Evolutionary conservation across 306 rosid species (phyloP), one percentile per base, ranked within the genome.

Genomic region (Adenanthera pavonina): DNA sequence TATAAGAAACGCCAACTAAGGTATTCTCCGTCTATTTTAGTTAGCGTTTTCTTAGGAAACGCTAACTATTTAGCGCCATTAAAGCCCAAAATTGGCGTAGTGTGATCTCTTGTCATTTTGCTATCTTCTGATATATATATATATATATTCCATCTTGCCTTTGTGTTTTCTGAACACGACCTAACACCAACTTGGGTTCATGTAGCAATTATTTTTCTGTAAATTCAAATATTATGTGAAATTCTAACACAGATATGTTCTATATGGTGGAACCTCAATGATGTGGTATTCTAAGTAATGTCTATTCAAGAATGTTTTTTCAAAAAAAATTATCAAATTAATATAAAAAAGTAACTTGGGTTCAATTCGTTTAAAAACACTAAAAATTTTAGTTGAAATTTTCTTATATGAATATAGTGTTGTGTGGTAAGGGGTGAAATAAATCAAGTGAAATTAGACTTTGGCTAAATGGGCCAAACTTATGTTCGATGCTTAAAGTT

Each of bases 101-200:
- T n/a, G n/a, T n/a, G 30, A 25, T 25, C 48, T 84, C 61, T 84
- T 82, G 86, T 86, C 89, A 62, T 76, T 82, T 86, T 81, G 83
- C 84, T 19, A 34, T 74, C 72, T 76, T 78, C 59, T 60, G 15
- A 30, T 12, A 30, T 16, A 16, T 51, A 51, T 51, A 12, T 7
- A 7, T 75, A 74, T 77, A 72, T 78, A 84, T 78, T 83, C 66
- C 19, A 56, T 30, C 9, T 52, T 12, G 59, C 74, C 16, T 38
- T 36, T 72, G 17, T 78, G 72, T 87, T 81, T 84, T 44, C 69
- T n/a, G 8, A 76, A 80, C 82, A 80, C 44, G 53, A 25, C 30
- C 30, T 25, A 76, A 54, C 74, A 66, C 78, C 83, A 67, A 85
- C 81, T 81, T 85, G 85, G 71, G 51, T 77, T 86, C 71, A 78